A percentile compares a stretch with the other conserved stretches of the same genome.
Conservation (phyloP, 176 grass and related monocot species). For the Musa acuminata region DNA sequence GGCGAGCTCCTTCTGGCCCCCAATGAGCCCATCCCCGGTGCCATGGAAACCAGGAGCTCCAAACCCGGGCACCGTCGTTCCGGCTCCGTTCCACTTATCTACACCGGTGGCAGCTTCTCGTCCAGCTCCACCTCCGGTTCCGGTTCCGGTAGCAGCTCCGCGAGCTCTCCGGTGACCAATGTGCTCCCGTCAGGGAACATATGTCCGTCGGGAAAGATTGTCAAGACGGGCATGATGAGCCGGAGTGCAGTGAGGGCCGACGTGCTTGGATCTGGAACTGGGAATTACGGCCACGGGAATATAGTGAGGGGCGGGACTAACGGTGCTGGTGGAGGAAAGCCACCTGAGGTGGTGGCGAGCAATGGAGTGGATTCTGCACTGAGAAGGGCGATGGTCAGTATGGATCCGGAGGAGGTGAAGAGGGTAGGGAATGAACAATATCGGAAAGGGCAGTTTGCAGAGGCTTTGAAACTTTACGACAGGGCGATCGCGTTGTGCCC, state of each 20-base stretch:
- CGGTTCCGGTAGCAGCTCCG: constrained; percentile 33
- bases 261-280: constrained; percentile 77
- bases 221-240: constrained; percentile 33
- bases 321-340: not conserved
- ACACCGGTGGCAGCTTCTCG: constrained; percentile 18
- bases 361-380: constrained; percentile 39
- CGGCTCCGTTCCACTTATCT: constrained; percentile 76
- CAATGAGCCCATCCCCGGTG: constrained; percentile 8
- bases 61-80: constrained; percentile 59
- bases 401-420: constrained; percentile 89
- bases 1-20: constrained; percentile 61
- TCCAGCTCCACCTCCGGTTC: constrained; percentile 5
- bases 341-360: not conserved
- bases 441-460: constrained; percentile 61
- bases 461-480: constrained; percentile 77
- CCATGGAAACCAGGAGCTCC: constrained; percentile 1
- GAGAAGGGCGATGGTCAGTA: constrained; percentile 43
- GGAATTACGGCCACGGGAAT: constrained; percentile 86
- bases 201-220: constrained; percentile 69
- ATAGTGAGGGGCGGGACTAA: constrained; percentile 54
- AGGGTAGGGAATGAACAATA: constrained; percentile 78
- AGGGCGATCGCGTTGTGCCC: constrained; percentile 66
- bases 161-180: constrained; percentile 63
- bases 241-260: constrained; percentile 42
- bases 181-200: constrained; percentile 77